Percentiles rank a stretch among this genome's conserved stretches.
phyloP scores from a whole-genome alignment of 495 filamentous ascomycete genomes.

The Baudoinia panamericana region DNA sequence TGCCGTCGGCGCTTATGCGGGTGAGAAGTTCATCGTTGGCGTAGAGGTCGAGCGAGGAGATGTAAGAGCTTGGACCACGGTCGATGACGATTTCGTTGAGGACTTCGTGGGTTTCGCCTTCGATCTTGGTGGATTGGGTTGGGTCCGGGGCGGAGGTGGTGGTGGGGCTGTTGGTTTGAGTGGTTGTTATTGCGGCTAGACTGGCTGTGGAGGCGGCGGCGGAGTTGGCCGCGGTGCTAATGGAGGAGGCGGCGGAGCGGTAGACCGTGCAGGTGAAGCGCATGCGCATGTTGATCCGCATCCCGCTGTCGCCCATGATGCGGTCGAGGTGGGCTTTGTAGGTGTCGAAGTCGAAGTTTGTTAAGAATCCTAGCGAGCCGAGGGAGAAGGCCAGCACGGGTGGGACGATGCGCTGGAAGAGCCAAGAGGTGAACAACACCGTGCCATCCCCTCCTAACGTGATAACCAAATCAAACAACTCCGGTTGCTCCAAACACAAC shows the following conservation, averaged over 20 bases:
- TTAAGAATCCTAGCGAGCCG: slow-evolving; percentile 82
- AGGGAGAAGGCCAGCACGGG: slow-evolving; percentile 81
- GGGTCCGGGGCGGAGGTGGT: slow-evolving; percentile 7
- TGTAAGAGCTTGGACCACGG: slow-evolving; percentile 89
- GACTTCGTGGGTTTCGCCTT: slow-evolving; percentile 76
- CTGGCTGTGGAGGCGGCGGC: slow-evolving; percentile 7
- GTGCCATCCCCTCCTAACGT: slow-evolving; percentile 90
- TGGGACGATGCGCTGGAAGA: slow-evolving; percentile 86
- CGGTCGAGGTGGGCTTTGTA: slow-evolving; percentile 70
- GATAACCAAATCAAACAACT: slow-evolving; percentile 84
- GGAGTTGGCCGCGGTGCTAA: neutral
- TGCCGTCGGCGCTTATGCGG: slow-evolving; percentile 88
- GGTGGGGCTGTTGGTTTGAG: neutral
- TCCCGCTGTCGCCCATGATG: slow-evolving; percentile 82
- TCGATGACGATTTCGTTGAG: slow-evolving; percentile 97
- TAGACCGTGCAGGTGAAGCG: slow-evolving; percentile 94
- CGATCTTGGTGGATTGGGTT: slow-evolving; percentile 22
- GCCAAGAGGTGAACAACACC: slow-evolving; percentile 82
- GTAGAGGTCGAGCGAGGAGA: slow-evolving; percentile 89
- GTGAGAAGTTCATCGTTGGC: slow-evolving; percentile 87
- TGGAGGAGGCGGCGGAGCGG: slow-evolving; percentile 30
- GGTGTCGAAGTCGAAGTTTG: slow-evolving; percentile 74
- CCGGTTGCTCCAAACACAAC: slow-evolving; percentile 75
- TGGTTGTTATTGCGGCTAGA: too few species aligned
- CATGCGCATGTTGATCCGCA: slow-evolving; percentile 93